phyloP scores from a whole-genome alignment of 2,329 filamentous ascomycete species.

The Lojkania enalia region DNA sequence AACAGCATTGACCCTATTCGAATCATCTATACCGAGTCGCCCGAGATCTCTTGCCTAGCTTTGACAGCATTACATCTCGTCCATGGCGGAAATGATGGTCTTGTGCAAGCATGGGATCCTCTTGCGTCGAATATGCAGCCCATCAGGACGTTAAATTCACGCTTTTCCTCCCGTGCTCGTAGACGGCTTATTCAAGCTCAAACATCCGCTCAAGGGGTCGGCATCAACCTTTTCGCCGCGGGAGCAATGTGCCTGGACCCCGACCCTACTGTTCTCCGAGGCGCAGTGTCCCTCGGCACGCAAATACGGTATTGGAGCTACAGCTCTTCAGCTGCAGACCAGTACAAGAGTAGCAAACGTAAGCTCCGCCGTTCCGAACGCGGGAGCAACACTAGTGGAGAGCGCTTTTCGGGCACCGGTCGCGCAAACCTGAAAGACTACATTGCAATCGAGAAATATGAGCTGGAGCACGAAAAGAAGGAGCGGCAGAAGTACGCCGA shows the following conservation, averaged over 20 bases:
- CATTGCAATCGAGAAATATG: conserved; percentile 82
- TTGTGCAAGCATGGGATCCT: conserved; percentile 97
- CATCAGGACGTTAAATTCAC: conserved; percentile 83
- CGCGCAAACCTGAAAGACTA: conserved; percentile 75
- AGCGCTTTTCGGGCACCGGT: conserved; percentile 63
- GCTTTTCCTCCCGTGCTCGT: conserved; percentile 79
- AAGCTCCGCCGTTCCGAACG: conserved; percentile 70
- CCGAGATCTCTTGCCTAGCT: conserved; percentile 80
- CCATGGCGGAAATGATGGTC: conserved; percentile 89
- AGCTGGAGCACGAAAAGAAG: conserved; percentile 74
- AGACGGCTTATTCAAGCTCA: conserved; percentile 71
- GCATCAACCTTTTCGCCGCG: conserved; percentile 78
- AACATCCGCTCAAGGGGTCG: conserved; percentile 67
- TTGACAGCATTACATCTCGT: conserved; percentile 85
- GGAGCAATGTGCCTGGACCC: conserved; percentile 86
- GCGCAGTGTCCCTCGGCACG: conserved; percentile 83
- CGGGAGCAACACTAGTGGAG: conserved; percentile 61
- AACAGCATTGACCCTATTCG: conserved; percentile 72
- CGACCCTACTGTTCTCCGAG: conserved; percentile 81
- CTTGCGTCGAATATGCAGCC: conserved; percentile 77
- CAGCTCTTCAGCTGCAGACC: conserved; percentile 75
- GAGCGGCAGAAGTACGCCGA: conserved; percentile 68
- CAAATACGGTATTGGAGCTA: conserved; percentile 93
- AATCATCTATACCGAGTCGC: conserved; percentile 86
- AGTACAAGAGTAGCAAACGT: conserved; percentile 77